phyloP scores from a whole-genome alignment of 1,284 basidiomycete genomes.

The Ganoderma meredithae region DNA sequence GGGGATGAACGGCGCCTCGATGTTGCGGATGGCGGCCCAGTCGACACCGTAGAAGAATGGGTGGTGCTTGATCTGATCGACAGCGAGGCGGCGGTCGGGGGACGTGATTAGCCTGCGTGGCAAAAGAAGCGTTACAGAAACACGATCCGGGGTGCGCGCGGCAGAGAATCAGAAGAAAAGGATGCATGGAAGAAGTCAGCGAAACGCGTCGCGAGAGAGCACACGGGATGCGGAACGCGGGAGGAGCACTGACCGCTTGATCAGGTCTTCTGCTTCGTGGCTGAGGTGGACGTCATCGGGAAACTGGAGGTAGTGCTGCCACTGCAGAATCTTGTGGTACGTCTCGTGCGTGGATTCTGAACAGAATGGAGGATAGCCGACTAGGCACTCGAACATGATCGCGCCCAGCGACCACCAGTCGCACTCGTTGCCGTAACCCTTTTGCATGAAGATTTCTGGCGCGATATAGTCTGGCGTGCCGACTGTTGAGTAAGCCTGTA shows the following conservation, averaged over 20 bases:
- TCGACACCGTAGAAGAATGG: conserved; percentile 98
- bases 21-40: conserved; percentile 90
- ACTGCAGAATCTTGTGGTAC: conserved; percentile 98
- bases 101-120: conserved; percentile 81
- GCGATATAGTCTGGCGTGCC: conserved; percentile 99
- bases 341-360: conserved; percentile 98
- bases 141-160: conserved; percentile 10
- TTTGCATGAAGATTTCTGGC: conserved; percentile 97
- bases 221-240: conserved; percentile 8
- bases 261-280: conserved; percentile 91
- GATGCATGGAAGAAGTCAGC: neutral
- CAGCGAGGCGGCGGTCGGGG: conserved; percentile 79
- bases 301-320: conserved; percentile 91
- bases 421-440: conserved; percentile 98
- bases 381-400: conserved; percentile 99
- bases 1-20: conserved; percentile 96
- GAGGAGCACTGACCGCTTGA: conserved; percentile 66
- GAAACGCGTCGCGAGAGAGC: neutral
- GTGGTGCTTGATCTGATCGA: conserved; percentile 92
- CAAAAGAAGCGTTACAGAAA: conserved; percentile 12
- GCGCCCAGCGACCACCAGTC: conserved; percentile 99
- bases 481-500: conserved; percentile 94
- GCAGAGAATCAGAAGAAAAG: neutral
- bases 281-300: conserved; percentile 97
- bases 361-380: conserved; percentile 98